A percentile compares a stretch with the other conserved stretches of the same genome.
Evolutionary conservation across 73 alveolate genomes (phyloP).

Genomic region (Tetrahymena thermophila): DNA sequence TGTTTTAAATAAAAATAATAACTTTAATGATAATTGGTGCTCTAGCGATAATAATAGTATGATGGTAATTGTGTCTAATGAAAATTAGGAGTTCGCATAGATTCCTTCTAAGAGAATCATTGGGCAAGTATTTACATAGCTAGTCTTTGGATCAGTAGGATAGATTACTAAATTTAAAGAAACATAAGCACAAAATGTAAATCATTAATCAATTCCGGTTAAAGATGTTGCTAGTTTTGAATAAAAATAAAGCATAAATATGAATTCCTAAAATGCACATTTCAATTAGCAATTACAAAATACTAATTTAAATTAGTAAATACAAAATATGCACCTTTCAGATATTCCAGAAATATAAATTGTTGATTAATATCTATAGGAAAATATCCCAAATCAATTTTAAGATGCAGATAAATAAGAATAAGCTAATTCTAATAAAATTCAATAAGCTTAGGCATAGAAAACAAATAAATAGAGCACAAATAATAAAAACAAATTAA

Average conservation of each 20-base stretch:
- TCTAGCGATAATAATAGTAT: neutral
- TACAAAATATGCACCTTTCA: neutral
- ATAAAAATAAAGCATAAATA: neutral
- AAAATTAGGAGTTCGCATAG: neutral
- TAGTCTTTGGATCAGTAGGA: neutral
- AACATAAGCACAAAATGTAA: neutral
- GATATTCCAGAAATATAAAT: neutral
- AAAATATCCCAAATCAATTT: neutral
- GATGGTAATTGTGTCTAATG: neutral
- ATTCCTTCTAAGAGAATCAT: neutral
- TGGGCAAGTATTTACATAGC: neutral
- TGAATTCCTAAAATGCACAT: neutral
- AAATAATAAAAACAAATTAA: neutral
- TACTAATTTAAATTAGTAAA: too few species aligned
- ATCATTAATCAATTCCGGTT: neutral
- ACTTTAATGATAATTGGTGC: neutral
- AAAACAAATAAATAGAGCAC: neutral
- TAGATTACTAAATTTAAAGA: neutral
- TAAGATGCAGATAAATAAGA: neutral
- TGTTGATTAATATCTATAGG: neutral
- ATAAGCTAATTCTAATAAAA: neutral
- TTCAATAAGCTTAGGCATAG: neutral
- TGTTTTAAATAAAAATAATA: neutral
- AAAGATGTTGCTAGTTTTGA: neutral
- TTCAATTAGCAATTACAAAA: too few species aligned